phyloP scores from a whole-genome alignment of 2,329 filamentous ascomycete genomes.

The Cladophialophora psammophila region DNA sequence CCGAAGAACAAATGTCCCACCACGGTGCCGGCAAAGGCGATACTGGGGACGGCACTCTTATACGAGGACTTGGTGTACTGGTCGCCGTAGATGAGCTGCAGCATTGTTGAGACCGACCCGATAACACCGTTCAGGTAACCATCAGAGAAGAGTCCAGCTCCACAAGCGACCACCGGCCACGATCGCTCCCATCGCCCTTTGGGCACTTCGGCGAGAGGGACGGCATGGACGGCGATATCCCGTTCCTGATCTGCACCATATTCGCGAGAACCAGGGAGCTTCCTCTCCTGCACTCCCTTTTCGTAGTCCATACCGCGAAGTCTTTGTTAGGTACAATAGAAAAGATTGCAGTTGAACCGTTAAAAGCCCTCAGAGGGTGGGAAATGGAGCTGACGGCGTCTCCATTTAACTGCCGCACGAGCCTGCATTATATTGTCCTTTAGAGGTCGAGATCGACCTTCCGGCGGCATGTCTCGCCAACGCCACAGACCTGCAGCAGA shows the following conservation, averaged over 20 bases:
- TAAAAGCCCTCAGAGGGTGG: neutral
- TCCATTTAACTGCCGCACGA: neutral
- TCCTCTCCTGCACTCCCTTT: conserved; percentile 16
- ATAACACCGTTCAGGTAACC: conserved; percentile 69
- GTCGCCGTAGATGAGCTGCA: conserved; percentile 71
- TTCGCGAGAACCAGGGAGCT: conserved; percentile 12
- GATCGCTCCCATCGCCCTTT: conserved; percentile 60
- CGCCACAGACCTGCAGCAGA: neutral
- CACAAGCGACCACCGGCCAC: conserved; percentile 85
- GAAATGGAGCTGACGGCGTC: neutral
- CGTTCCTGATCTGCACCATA: conserved; percentile 20
- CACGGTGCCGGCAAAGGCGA: conserved; percentile 88
- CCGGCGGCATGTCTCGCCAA: neutral
- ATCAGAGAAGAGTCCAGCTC: conserved; percentile 65
- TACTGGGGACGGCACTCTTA: conserved; percentile 76
- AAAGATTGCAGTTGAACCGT: neutral
- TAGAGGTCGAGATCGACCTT: neutral
- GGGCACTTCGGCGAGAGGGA: conserved; percentile 23
- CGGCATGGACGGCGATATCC: conserved; percentile 9
- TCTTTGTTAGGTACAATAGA: neutral
- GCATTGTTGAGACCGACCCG: conserved; percentile 81
- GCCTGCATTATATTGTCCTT: conserved; percentile 19
- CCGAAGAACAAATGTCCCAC: conserved; percentile 83
- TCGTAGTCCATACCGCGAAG: conserved; percentile 13
- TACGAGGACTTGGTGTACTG: conserved; percentile 71